These are phyloP conservation scores for Trichomonas gallinae DNA, from an alignment of 208 protist genomes.

Conservation along the genomic window DNA sequence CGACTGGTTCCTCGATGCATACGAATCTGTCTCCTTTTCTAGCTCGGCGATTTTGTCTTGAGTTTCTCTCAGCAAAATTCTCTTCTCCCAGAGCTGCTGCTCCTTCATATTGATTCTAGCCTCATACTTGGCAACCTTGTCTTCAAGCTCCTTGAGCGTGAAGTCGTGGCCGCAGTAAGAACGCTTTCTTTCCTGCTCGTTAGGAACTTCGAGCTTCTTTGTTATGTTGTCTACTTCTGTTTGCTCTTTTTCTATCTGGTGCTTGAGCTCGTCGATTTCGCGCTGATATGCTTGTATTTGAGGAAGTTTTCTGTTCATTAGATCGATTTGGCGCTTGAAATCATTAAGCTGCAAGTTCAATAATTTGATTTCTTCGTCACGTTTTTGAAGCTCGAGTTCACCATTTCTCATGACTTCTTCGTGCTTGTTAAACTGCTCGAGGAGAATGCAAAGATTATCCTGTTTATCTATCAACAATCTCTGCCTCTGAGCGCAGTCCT, in stretches of 20 bases:
- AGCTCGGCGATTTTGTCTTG: neutral
- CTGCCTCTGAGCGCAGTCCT: neutral
- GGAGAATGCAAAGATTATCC: neutral
- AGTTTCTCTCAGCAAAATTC: neutral
- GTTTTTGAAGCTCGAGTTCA: neutral
- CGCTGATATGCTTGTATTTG: neutral
- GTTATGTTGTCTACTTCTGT: neutral
- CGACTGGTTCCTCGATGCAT: neutral
- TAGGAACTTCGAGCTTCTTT: neutral
- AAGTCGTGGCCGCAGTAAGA: neutral
- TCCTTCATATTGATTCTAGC: neutral
- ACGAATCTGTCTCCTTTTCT: neutral
- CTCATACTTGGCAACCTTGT: neutral
- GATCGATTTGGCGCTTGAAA: neutral
- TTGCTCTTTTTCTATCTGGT: neutral
- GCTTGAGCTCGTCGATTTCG: neutral
- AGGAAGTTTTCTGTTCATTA: neutral
- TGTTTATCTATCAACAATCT: neutral
- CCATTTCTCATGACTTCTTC: constrained; percentile 18
- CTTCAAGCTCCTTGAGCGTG: constrained; percentile 1
- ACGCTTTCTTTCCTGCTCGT: neutral
- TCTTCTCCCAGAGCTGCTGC: neutral
- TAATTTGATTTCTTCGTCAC: neutral
- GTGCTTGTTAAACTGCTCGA: neutral
- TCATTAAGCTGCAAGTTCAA: neutral